Evolutionary conservation across 306 rosid species (phyloP).

Genomic region (Astragalus membranaceus): DNA sequence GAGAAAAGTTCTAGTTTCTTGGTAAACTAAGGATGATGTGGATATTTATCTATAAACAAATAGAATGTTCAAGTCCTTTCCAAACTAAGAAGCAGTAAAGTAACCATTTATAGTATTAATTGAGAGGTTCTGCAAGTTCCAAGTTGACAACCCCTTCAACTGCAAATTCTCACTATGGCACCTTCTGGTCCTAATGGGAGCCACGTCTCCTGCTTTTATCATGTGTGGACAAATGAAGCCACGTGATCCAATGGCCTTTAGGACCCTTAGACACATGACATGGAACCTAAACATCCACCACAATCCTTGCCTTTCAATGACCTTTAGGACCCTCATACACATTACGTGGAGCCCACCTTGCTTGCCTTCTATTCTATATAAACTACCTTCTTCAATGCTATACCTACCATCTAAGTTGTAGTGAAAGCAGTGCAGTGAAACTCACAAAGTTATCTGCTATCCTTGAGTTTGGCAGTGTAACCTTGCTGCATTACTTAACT

Average conservation of each 20-base stretch:
- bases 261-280: slow-evolving; percentile 12
- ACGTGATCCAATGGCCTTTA: slow-evolving; percentile 37
- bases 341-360: slow-evolving; percentile 22
- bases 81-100: no score
- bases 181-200: neutral
- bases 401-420: no score
- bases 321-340: slow-evolving; percentile 1
- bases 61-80: no score
- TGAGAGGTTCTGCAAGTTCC: no score
- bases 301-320: slow-evolving; percentile 5
- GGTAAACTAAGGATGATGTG: no score
- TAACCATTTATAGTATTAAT: no score
- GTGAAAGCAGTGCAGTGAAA: no score
- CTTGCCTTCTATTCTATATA: slow-evolving; percentile 20
- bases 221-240: slow-evolving; percentile 37
- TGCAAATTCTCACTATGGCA: neutral
- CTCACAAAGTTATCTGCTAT: neutral
- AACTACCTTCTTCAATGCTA: neutral
- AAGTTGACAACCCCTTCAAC: neutral
- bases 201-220: slow-evolving; percentile 28
- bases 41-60: no score
- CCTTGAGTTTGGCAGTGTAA: neutral
- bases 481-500: neutral
- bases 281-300: slow-evolving; percentile 38
- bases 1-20: no score